phyloP scores from a whole-genome alignment of 208 protist species.

The Angomonas deanei region DNA sequence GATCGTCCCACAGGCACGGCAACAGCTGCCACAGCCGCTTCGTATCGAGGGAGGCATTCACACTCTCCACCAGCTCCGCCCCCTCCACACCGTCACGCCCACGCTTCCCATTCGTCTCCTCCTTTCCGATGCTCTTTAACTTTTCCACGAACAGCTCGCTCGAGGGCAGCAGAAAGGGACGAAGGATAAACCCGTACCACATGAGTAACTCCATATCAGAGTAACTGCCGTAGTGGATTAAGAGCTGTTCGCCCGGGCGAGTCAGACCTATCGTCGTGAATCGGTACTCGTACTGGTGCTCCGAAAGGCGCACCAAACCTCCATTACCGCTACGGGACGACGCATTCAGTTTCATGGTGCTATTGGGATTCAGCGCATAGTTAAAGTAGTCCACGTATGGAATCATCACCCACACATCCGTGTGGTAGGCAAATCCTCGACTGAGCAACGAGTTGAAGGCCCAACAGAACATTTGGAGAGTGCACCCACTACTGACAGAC shows the following conservation, averaged over 20 bases:
- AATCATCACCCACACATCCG: constrained; percentile 88
- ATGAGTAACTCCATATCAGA: constrained; percentile 82
- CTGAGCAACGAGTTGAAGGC: constrained; percentile 85
- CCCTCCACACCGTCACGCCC: neutral
- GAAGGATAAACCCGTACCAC: constrained; percentile 89
- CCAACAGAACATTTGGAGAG: constrained; percentile 60
- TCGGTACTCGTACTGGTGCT: constrained; percentile 24
- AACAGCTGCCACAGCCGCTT: neutral
- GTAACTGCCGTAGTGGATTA: constrained; percentile 83
- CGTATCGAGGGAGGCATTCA: neutral
- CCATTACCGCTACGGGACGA: neutral
- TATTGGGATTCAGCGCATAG: constrained; percentile 69
- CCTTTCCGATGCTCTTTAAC: neutral
- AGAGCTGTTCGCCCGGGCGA: constrained; percentile 48
- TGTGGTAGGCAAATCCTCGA: constrained; percentile 72
- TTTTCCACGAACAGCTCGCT: neutral
- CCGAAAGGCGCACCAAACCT: neutral
- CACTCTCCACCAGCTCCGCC: neutral
- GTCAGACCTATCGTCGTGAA: constrained; percentile 47
- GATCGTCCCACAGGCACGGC: neutral
- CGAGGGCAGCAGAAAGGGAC: constrained; percentile 45
- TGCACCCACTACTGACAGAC: constrained; percentile 10
- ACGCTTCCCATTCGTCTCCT: neutral
- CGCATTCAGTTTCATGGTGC: constrained; percentile 35
- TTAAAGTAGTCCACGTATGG: constrained; percentile 92